Conservation (phyloP, 768 basidiomycete species). For the Pisolithus marmoratus region DNA sequence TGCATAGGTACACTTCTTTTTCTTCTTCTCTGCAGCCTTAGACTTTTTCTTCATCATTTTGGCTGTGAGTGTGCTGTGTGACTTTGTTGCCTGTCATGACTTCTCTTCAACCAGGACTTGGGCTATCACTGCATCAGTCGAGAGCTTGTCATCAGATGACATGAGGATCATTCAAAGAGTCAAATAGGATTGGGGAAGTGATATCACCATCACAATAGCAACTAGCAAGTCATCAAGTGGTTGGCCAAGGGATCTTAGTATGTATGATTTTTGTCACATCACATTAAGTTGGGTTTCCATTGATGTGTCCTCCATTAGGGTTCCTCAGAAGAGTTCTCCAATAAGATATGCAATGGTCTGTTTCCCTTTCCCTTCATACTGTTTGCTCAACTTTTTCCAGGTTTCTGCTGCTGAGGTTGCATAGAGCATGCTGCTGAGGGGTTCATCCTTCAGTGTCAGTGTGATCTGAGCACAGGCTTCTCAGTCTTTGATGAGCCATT, state of each 20-base stretch:
- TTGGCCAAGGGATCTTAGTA: slow-evolving; percentile 11
- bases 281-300: slow-evolving; percentile 17
- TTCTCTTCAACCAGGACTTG: not conserved
- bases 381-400: slow-evolving; percentile 14
- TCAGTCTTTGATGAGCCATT: slow-evolving; percentile 4
- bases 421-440: slow-evolving; percentile 15
- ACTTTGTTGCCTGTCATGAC: not conserved
- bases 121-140: not conserved
- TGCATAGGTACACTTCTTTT: not conserved
- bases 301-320: slow-evolving; percentile 10
- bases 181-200: slow-evolving; percentile 15
- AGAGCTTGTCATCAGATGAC: slow-evolving; percentile 1
- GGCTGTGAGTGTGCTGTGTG: not conserved
- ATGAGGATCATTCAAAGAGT: slow-evolving; percentile 19
- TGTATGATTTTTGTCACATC: slow-evolving; percentile 10
- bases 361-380: slow-evolving; percentile 18
- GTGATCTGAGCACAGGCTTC: slow-evolving; percentile 18
- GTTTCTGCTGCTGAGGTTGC: slow-evolving; percentile 5
- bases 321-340: slow-evolving; percentile 16
- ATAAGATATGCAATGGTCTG: slow-evolving; percentile 19
- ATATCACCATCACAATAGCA: slow-evolving; percentile 15
- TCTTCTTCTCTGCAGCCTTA: not conserved
- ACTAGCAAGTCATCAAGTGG: slow-evolving; percentile 14
- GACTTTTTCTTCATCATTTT: not conserved
- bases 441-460: slow-evolving; percentile 20